Conservation (phyloP, 2,329 filamentous ascomycete species). For the Talaromyces marneffei region DNA sequence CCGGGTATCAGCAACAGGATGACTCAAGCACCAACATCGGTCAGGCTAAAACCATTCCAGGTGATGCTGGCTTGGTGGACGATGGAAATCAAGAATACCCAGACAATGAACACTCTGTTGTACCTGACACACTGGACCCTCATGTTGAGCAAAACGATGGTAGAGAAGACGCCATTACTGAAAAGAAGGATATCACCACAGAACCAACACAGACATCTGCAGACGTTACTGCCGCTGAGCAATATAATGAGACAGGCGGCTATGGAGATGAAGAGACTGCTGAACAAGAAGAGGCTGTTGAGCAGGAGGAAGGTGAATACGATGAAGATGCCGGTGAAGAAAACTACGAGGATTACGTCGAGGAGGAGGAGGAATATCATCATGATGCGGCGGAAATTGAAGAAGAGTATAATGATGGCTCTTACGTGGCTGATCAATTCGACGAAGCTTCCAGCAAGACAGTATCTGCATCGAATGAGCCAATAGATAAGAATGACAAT, state of each 20-base stretch:
- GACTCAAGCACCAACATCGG: neutral
- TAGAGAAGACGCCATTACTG: slow-evolving; percentile 14
- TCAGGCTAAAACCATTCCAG: slow-evolving; percentile 5
- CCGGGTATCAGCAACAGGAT: slow-evolving; percentile 17
- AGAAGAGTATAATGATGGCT: slow-evolving; percentile 13
- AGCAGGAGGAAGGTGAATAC: slow-evolving; percentile 3
- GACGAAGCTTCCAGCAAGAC: slow-evolving; percentile 9
- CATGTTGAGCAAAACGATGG: neutral
- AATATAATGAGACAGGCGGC: slow-evolving; percentile 5
- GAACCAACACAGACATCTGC: neutral
- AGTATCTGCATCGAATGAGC: slow-evolving; percentile 8
- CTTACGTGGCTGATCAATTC: slow-evolving; percentile 10
- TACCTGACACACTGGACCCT: neutral
- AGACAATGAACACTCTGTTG: neutral
- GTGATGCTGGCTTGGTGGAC: neutral
- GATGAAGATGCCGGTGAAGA: slow-evolving; percentile 14
- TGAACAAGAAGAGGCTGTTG: neutral
- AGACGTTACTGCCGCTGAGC: slow-evolving; percentile 18
- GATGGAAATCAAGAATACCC: slow-evolving; percentile 4
- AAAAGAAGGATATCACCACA: slow-evolving; percentile 11
- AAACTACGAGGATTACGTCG: slow-evolving; percentile 13
- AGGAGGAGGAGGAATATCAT: slow-evolving; percentile 13
- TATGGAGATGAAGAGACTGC: neutral
- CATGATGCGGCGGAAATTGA: slow-evolving; percentile 14
- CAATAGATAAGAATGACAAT: slow-evolving; percentile 4